Evolutionary conservation across 805 yeast genomes (phyloP), one percentile per base, ranked within the genome.

Genomic region (Jamesozyma piceae): DNA sequence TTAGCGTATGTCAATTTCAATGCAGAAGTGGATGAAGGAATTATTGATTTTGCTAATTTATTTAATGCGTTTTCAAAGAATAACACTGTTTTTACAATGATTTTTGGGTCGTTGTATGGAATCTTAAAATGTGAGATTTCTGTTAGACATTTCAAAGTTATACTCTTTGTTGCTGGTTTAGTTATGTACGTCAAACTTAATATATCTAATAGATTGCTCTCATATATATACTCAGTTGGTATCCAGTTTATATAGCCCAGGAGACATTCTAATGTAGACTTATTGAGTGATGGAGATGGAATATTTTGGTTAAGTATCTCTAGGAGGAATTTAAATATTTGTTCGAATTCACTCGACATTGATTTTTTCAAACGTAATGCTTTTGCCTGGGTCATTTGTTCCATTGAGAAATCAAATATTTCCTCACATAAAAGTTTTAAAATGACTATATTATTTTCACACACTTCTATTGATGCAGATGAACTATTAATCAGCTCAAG

Each of bases 371-470:
- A 74, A 42, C 75, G 74, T 52, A 78, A 75, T 4, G 90, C 82
- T 65, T 88, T 90, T 3, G 95, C 95, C 64, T 86, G 95, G 35
- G 98, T 90, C 82, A 92, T 78, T 57, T 83, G 92, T 46, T 87
- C 96, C 37, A 84, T 83, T 13, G 92, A 79, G 58, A 72, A 90
- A 64, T 92, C 97, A 62, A 90, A 90, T 11, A 90, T 89, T 64
- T 90, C 98, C 66, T 90, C 98, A 41, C 89, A 78, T 51, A 90
- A 72, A 50, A 92, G 69, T 54, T 80, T 82, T 60, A 90, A 72
- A 43, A 92, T 89, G 45, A 78, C 77, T 95, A 90, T 85, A 65
- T 92, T 90, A 68, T 92, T 92, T 64, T 90, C 97, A 67, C 97
- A 92, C 38, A 92, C 95, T 55, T 86, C 89, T 63, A 82, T 77